Conservation (phyloP, 768 basidiomycete genomes). For the Trametes maxima region DNA sequence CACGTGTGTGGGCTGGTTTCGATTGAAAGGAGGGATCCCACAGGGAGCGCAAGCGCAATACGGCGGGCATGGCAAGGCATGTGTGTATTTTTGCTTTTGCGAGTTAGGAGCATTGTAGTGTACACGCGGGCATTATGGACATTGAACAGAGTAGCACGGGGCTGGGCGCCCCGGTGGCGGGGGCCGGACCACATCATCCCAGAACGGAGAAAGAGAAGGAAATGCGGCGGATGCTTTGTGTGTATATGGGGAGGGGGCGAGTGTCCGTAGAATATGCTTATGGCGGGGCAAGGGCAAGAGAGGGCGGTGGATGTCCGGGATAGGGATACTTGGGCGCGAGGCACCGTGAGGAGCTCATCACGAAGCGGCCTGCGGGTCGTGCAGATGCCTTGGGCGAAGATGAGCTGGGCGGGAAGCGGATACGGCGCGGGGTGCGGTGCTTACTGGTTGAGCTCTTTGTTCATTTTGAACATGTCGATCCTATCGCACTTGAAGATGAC, state of each 20-base stretch:
- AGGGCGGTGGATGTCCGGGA: no score
- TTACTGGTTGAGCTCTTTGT: conserved; percentile 82
- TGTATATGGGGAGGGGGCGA: no score
- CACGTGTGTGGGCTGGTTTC: no score
- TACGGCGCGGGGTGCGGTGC: conserved; percentile 28
- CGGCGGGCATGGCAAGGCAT: not conserved
- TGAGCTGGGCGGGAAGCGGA: not conserved
- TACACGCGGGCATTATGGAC: conserved; percentile 14
- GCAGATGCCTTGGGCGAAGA: conserved; percentile 23
- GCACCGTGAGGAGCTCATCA: not conserved
- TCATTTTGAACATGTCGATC: conserved; percentile 95
- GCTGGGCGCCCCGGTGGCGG: not conserved
- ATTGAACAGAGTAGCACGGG: not conserved
- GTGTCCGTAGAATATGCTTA: no score
- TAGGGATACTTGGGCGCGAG: no score
- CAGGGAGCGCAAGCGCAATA: no score
- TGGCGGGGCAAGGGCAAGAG: no score
- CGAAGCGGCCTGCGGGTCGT: conserved; percentile 14
- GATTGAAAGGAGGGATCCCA: no score
- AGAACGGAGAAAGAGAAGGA: not conserved
- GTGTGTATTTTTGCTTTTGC: conserved; percentile 3
- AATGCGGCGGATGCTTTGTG: not conserved
- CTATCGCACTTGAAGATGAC: conserved; percentile 80
- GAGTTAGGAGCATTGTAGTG: conserved; percentile 15
- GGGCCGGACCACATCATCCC: not conserved